Conservation (phyloP, 805 yeast species). For the Candida dendrica region DNA sequence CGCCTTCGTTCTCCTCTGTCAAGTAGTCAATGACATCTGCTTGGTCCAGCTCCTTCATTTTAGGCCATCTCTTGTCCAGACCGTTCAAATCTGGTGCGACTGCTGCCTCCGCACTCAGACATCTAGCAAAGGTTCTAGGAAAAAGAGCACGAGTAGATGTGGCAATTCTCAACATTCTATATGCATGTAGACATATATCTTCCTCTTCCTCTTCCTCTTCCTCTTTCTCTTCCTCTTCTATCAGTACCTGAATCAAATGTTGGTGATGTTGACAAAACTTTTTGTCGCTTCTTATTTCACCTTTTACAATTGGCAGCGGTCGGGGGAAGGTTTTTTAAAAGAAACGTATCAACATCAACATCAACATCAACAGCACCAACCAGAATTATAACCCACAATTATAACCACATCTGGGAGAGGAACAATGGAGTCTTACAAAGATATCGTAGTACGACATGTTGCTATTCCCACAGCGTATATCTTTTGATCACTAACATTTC, state of each 20-base stretch:
- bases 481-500: neutral
- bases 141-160: neutral
- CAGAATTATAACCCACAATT: too few species aligned
- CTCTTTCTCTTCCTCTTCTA: too few species aligned
- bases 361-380: neutral
- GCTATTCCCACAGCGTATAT: too few species aligned
- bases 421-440: slow-evolving; percentile 12
- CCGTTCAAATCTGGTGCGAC: slow-evolving; percentile 23
- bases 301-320: too few species aligned
- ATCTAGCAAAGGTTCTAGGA: too few species aligned
- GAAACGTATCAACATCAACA: neutral
- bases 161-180: neutral
- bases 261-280: too few species aligned
- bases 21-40: slow-evolving; percentile 30
- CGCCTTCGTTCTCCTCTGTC: slow-evolving; percentile 22
- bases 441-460: slow-evolving; percentile 20
- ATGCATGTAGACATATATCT: too few species aligned
- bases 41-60: slow-evolving; percentile 23
- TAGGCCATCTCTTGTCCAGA: slow-evolving; percentile 24
- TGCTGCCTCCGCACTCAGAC: neutral
- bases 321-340: too few species aligned
- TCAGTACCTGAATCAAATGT: too few species aligned
- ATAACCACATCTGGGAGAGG: too few species aligned
- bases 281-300: too few species aligned
- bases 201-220: too few species aligned